These are phyloP conservation scores for Kazachstania taianensis DNA, from an alignment of 805 yeast species.

Conservation along the genomic window DNA sequence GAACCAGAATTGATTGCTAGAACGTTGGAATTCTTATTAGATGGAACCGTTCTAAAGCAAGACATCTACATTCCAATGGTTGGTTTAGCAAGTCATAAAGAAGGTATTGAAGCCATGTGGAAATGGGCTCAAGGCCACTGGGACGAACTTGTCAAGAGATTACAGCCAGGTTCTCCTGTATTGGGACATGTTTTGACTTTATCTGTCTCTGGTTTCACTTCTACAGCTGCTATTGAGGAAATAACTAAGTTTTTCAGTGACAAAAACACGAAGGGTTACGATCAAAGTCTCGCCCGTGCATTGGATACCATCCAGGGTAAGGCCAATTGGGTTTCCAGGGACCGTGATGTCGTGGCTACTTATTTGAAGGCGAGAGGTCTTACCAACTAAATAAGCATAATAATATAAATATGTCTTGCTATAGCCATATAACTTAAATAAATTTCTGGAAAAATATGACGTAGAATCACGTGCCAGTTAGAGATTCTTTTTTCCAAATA, in stretches of 20 bases:
- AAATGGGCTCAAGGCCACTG: conserved; percentile 64
- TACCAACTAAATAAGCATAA: neutral
- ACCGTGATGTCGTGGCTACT: conserved; percentile 34
- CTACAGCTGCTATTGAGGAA: conserved; percentile 40
- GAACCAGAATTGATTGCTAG: conserved; percentile 42
- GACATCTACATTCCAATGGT: conserved; percentile 71
- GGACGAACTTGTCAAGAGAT: conserved; percentile 51
- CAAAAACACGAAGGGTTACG: conserved; percentile 53
- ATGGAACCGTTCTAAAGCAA: conserved; percentile 55
- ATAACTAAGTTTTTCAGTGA: conserved; percentile 41
- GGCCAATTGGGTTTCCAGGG: conserved; percentile 50
- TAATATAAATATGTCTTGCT: too few species aligned
- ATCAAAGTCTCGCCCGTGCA: conserved; percentile 55
- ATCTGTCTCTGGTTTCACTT: conserved; percentile 52
- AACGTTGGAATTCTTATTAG: conserved; percentile 46
- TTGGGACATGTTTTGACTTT: conserved; percentile 62
- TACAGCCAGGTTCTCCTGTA: conserved; percentile 78
- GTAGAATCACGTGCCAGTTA: too few species aligned
- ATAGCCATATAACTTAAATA: too few species aligned
- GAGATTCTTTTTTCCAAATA: too few species aligned
- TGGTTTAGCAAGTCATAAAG: conserved; percentile 52
- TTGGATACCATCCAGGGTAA: conserved; percentile 50
- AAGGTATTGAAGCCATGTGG: conserved; percentile 66
- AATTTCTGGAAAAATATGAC: too few species aligned
- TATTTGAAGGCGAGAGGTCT: conserved; percentile 36